Conservation (phyloP, 2,329 filamentous ascomycete genomes). For the Alternaria brassicae region DNA sequence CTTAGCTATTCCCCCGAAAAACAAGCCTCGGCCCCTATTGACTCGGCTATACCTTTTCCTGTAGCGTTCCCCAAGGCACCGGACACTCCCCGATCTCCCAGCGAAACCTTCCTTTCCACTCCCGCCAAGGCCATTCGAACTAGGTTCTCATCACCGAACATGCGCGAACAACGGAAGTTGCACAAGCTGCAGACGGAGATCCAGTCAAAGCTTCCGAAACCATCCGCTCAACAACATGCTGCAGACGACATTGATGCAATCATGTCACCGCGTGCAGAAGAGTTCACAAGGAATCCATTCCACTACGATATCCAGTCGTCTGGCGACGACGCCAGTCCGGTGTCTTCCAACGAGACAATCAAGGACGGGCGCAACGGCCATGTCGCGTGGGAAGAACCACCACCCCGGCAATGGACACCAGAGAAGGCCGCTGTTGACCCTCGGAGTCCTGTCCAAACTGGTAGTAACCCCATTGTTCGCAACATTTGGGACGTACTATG, state of each 20-base stretch:
- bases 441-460: constrained; percentile 75
- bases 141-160: constrained; percentile 51
- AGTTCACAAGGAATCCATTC: constrained; percentile 68
- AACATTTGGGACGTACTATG: constrained; percentile 81
- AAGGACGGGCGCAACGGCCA: constrained; percentile 39
- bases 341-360: constrained; percentile 44
- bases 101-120: constrained; percentile 37
- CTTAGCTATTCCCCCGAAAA: constrained; percentile 30
- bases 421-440: constrained; percentile 70
- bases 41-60: constrained; percentile 16
- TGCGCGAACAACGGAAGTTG: constrained; percentile 48
- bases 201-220: constrained; percentile 45
- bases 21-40: constrained; percentile 15
- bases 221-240: constrained; percentile 35
- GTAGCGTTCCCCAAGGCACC: constrained; percentile 22
- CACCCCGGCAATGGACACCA: constrained; percentile 54
- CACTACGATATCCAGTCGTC: constrained; percentile 42
- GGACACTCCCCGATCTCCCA: constrained; percentile 24
- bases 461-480: constrained; percentile 75
- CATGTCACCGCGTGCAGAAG: constrained; percentile 74
- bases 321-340: constrained; percentile 38
- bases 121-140: constrained; percentile 42
- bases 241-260: constrained; percentile 60
- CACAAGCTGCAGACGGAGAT: constrained; percentile 52
- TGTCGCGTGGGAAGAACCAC: constrained; percentile 35